Base-by-base conservation (phyloP, 495 filamentous ascomycete species). In the Aspergillus carlsbadensis region DNA sequence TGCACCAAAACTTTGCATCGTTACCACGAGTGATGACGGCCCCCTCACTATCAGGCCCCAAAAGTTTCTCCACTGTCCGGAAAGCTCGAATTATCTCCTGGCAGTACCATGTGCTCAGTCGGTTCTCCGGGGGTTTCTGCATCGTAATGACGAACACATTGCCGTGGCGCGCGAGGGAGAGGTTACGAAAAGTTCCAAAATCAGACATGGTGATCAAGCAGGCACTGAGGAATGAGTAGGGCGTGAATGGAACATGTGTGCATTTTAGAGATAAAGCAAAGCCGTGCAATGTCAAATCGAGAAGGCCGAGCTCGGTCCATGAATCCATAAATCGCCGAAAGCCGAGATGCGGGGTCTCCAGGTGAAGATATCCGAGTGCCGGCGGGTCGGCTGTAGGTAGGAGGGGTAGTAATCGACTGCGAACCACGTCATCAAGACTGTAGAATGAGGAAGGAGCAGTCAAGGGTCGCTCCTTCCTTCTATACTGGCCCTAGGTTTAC, bases 1-100 rank as follows among this genome's bases (percentile, higher is more conserved):
- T 81, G 49, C 76, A 80, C 74, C 74, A 81, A 52, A 80, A 81
- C 51, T 81, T 81, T 4, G 70, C 64, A 67, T 80, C 76, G 43
- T 61, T 75, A 0, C 77, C 76, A 26, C 68, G 65, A 2, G 74
- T 79, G 21, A 81, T 74, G 4, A 81, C 76, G 26, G 72, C 73
- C 0, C 78, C 78, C 50, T 77, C 74, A 6, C 68, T 67, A 20
- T 73, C 65, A 0, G 74, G 58, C 2, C 72, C 73, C n/a, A 78
- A 54, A 0, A 68, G 62, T 7, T 42, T 65, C 48, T 78, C 70
- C 14, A 78, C 64, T 22, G 73, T 70, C 14, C 76, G 67, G 52
- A 75, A 75, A 10, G 75, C 76, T 17, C 65, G 54, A 33, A 81
- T 81, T 43, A 81, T 69, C 45, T 79, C 75, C 66, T 80, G 77